Evolutionary conservation across 2,329 filamentous ascomycete species (phyloP).

Genomic region (Simplicillium sp.): DNA sequence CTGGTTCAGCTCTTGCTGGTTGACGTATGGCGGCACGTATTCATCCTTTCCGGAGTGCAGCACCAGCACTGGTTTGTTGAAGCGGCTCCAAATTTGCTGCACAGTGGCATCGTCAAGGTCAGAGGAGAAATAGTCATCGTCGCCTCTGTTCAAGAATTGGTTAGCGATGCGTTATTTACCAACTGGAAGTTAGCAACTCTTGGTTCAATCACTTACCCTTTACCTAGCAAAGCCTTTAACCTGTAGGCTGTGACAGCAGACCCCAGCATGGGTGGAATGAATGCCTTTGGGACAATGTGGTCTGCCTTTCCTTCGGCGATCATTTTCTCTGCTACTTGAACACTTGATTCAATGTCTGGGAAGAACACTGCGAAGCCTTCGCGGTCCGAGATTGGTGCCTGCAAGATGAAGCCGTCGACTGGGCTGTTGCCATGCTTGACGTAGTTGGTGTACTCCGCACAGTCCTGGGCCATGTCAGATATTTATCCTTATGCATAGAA

Average conservation of each 20-base stretch:
- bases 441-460: slow-evolving; percentile 42
- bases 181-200: too few relatives aligned
- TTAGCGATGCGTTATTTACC: background rate
- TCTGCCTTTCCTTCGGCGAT: slow-evolving; percentile 42
- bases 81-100: slow-evolving; percentile 52
- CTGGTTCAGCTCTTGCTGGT: slow-evolving; percentile 47
- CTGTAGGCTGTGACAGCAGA: slow-evolving; percentile 43
- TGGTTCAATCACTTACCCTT: slow-evolving; percentile 31
- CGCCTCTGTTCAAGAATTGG: slow-evolving; percentile 37
- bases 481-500: background rate
- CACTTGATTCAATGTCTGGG: slow-evolving; percentile 31
- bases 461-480: slow-evolving; percentile 32
- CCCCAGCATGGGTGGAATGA: slow-evolving; percentile 28
- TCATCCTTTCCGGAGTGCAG: slow-evolving; percentile 59
- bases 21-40: slow-evolving; percentile 46
- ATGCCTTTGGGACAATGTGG: slow-evolving; percentile 42
- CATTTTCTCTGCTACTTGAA: slow-evolving; percentile 42
- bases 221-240: slow-evolving; percentile 37
- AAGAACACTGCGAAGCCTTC: slow-evolving; percentile 47
- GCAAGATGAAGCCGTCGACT: slow-evolving; percentile 69
- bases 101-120: slow-evolving; percentile 54
- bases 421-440: slow-evolving; percentile 33
- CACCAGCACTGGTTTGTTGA: slow-evolving; percentile 52
- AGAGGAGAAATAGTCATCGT: slow-evolving; percentile 84
- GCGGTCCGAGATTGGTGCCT: slow-evolving; percentile 71